A percentile compares a stretch with the other conserved stretches of the same genome.
Evolutionary conservation across 164 flowering plant genomes (phyloP).

Genomic region (Magnolia changhungtana): DNA sequence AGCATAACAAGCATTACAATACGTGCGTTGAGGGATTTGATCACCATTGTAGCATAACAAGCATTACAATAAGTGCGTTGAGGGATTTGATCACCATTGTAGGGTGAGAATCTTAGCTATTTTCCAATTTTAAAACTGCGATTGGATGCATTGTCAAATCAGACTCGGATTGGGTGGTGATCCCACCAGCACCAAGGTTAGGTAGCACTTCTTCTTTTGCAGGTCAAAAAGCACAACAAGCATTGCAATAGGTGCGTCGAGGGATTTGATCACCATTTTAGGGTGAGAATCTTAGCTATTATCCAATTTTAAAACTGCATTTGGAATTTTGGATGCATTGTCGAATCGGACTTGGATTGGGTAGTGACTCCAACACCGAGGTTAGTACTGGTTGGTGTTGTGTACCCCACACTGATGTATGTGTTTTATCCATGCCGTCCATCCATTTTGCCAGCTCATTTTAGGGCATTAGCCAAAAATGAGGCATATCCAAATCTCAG

Average conservation of each 20-base stretch:
- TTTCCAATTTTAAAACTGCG: not conserved
- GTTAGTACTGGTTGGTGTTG: no score
- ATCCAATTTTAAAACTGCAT: not conserved
- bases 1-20: conserved; percentile 88
- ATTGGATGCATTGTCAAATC: not conserved
- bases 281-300: conserved; percentile 40
- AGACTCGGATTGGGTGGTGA: no score
- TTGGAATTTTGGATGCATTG: not conserved
- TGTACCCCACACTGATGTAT: no score
- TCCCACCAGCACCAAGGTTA: no score
- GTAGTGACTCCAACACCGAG: no score
- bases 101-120: conserved; percentile 44
- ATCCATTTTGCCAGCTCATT: no score
- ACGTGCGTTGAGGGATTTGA: conserved; percentile 97
- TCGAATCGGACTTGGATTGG: no score
- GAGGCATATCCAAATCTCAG: no score
- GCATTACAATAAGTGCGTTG: conserved; percentile 92
- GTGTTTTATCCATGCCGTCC: no score
- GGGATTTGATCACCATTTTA: conserved; percentile 98
- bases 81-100: conserved; percentile 99
- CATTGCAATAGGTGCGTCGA: conserved; percentile 95
- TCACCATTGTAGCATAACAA: conserved; percentile 98
- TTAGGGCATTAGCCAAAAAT: no score
- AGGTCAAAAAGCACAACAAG: conserved; percentile 88
- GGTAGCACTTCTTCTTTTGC: conserved; percentile 8